These are phyloP conservation scores for Cladosporium sp. DNA, from an alignment of 2,329 filamentous ascomycete genomes.

Conservation along the genomic window DNA sequence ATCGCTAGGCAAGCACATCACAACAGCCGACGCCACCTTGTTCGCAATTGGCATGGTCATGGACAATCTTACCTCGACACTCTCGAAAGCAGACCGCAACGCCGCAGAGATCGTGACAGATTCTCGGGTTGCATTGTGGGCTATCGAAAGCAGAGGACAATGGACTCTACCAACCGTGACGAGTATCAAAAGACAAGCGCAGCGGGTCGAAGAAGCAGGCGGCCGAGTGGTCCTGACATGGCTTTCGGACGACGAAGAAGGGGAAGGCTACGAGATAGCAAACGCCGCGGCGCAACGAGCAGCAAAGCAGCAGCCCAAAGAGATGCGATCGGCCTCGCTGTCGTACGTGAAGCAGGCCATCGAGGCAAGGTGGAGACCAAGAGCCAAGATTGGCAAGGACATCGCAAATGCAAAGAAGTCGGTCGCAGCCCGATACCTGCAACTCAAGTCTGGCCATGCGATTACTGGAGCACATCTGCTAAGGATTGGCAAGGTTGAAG, in stretches of 20 bases:
- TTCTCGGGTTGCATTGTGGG: not conserved
- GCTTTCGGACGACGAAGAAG: not conserved
- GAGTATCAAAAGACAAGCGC: not conserved
- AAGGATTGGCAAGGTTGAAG: constrained; percentile 6
- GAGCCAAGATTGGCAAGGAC: constrained; percentile 5
- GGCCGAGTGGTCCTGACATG: constrained; percentile 28
- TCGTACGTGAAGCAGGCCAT: constrained; percentile 6
- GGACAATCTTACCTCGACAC: not conserved
- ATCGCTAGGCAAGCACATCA: not conserved
- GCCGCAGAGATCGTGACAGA: not conserved
- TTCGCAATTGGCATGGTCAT: not conserved
- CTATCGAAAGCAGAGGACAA: not conserved
- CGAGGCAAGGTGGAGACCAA: constrained; percentile 8
- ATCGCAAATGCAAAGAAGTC: constrained; percentile 13
- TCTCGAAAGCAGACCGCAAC: not conserved
- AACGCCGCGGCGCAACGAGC: not conserved
- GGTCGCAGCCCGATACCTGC: no score
- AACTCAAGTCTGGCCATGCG: constrained; percentile 15
- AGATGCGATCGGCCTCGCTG: no score
- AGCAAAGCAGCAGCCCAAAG: constrained; percentile 8
- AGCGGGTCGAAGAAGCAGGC: not conserved
- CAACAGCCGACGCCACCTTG: not conserved
- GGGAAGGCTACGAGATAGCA: not conserved
- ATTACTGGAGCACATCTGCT: constrained; percentile 13
- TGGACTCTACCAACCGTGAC: not conserved